phyloP scores from a whole-genome alignment of 169 alveolate species.

The Plasmodium blacklocki region DNA sequence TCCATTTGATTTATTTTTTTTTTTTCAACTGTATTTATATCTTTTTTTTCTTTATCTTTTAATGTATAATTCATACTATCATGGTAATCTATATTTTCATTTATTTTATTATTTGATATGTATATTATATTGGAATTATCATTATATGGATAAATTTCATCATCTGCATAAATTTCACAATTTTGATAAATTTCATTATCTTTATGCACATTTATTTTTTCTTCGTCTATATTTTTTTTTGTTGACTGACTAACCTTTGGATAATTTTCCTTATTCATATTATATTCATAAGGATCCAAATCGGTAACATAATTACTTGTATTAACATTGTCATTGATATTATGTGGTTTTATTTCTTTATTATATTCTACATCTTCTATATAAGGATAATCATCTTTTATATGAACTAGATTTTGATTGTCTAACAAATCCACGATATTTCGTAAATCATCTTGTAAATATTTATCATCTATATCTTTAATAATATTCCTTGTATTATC shows the following conservation, averaged over 20 bases:
- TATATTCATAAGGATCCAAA: background rate
- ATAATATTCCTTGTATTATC: no score
- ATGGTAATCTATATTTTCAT: no score
- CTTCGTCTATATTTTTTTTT: background rate
- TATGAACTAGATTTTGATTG: background rate
- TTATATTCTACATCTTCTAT: background rate
- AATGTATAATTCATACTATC: no score
- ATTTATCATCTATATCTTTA: no score
- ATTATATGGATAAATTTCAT: background rate
- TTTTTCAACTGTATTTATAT: no score
- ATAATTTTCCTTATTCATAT: no score
- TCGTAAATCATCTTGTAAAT: background rate
- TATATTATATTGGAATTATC: background rate
- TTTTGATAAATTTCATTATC: background rate
- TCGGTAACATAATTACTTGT: background rate
- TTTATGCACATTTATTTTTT: background rate
- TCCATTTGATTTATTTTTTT: no score
- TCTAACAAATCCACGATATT: background rate
- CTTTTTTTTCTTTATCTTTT: no score
- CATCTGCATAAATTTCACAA: background rate
- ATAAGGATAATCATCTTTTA: background rate
- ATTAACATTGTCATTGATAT: background rate
- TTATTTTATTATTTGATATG: no score
- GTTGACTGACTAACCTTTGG: background rate
- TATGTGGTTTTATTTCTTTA: background rate